Conservation (phyloP, 306 rosid species). For the Pyrus communis region DNA sequence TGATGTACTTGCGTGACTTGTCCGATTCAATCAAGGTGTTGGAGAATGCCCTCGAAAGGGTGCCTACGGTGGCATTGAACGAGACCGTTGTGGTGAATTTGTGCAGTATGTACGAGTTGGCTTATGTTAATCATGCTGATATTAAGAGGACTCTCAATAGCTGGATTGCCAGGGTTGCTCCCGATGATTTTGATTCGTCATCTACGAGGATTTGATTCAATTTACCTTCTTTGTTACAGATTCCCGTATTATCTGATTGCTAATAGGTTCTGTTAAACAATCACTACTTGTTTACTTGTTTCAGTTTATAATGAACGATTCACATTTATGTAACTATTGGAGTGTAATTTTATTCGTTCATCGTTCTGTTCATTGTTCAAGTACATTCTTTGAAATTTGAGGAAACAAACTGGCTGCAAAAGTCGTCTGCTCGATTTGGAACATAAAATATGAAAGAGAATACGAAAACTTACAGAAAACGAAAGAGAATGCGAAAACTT, state of each 20-base stretch:
- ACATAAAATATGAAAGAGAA: background rate
- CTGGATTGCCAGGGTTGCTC: constrained; percentile 96
- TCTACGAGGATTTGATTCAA: constrained; percentile 52
- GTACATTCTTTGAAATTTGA: too few species aligned
- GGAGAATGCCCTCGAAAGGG: constrained; percentile 83
- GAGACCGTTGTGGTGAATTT: constrained; percentile 80
- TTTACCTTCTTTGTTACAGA: too few species aligned
- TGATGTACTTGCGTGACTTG: constrained; percentile 90
- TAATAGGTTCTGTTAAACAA: too few species aligned
- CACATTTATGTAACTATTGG: too few species aligned
- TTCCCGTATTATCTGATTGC: too few species aligned
- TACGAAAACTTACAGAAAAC: background rate
- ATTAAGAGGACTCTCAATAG: constrained; percentile 76
- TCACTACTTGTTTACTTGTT: too few species aligned
- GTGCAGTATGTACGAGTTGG: constrained; percentile 97
- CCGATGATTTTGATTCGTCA: constrained; percentile 82
- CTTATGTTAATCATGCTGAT: constrained; percentile 90
- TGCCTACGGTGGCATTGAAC: constrained; percentile 76
- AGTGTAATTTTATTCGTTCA: too few species aligned
- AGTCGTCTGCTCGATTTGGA: background rate
- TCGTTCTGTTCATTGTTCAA: too few species aligned
- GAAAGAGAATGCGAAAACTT: too few species aligned
- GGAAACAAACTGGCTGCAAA: too few species aligned
- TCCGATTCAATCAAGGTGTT: constrained; percentile 86
- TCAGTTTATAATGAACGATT: too few species aligned